Percentiles rank a stretch among this genome's conserved stretches.
Evolutionary conservation across 2,329 filamentous ascomycete genomes (phyloP).

Genomic region (Chalara sp.): DNA sequence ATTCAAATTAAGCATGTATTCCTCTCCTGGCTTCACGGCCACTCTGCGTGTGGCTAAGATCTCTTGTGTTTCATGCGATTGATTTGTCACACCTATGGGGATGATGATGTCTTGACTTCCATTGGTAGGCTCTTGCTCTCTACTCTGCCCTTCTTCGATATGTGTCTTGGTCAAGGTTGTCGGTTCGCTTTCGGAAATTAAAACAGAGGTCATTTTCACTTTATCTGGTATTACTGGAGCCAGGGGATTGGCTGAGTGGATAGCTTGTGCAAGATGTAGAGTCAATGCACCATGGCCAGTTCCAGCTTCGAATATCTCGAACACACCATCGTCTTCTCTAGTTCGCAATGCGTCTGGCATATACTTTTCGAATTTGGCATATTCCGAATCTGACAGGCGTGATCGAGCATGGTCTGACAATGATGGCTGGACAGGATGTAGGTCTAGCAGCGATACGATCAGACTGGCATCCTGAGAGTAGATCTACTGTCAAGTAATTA

Average conservation of each 20-base stretch:
- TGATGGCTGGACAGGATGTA: slow-evolving; percentile 63
- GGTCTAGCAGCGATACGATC: slow-evolving; percentile 70
- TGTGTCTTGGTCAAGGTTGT: neutral
- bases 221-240: slow-evolving; percentile 29
- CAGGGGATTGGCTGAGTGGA: slow-evolving; percentile 64
- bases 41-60: neutral
- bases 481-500: slow-evolving; percentile 39
- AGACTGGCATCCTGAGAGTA: slow-evolving; percentile 70
- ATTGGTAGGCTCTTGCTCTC: neutral
- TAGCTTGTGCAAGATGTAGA: slow-evolving; percentile 65
- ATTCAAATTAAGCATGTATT: neutral
- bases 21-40: neutral
- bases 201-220: neutral
- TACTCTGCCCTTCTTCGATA: neutral
- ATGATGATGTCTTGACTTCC: neutral
- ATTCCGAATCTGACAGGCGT: neutral
- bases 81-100: no score
- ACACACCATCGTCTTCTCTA: slow-evolving; percentile 26
- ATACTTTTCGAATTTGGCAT: slow-evolving; percentile 7
- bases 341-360: neutral
- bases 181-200: neutral
- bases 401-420: slow-evolving; percentile 36
- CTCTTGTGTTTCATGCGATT: neutral
- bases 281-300: slow-evolving; percentile 81
- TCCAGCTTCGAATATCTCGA: slow-evolving; percentile 78